Evolutionary conservation across 169 alveolate genomes (phyloP), one percentile per base, ranked within the genome.

Genomic region (Eimeria sp.): DNA sequence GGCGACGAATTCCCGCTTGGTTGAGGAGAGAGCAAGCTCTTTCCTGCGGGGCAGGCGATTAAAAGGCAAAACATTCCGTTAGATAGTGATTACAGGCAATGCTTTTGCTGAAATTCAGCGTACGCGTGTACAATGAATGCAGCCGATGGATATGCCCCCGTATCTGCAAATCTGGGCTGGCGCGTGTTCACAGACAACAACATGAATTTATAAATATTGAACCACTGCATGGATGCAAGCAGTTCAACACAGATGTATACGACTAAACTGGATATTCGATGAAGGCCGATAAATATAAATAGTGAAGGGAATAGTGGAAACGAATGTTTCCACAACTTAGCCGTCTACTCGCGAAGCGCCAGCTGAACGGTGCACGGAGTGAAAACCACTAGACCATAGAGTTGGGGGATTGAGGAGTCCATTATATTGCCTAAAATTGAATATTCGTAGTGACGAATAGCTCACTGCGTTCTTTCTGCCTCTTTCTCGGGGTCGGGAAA

Each of bases 381-480:
- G 40, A 65, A 9, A 25, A 65, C 43, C 5, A 49, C 4, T 5
- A 16, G 51, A 49, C 80, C 51, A 0, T 13, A 11, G 16, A 0
- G 11, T 3, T 70, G 5, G 51, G 80, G 16, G 51, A 2, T n/a
- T 70, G 51, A 9, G 1, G 51, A 34, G 5, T n/a, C n/a, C 80
- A 10, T 70, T 11, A 4, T 43, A 10, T 40, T 25, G 87, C 65
- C 2, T 49, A 76, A 30, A 2, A 16, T 5, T 45, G 40, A 7
- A 47, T 0, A 40, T 76, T 43, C 45, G 25, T 4, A 82, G 18
- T 45, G 16, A 20, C 25, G 9, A 45, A 47, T 0, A 82, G 3
- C 78, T 86, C 70, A 61, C 92, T 43, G 43, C 22, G 20, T 30
- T 70, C 92, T 86, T 61, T 86, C 92, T 13, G 49, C 80, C 78